Evolutionary conservation across 352 stramenopile species (phyloP).

Genomic region (Sclerospora graminicola): DNA sequence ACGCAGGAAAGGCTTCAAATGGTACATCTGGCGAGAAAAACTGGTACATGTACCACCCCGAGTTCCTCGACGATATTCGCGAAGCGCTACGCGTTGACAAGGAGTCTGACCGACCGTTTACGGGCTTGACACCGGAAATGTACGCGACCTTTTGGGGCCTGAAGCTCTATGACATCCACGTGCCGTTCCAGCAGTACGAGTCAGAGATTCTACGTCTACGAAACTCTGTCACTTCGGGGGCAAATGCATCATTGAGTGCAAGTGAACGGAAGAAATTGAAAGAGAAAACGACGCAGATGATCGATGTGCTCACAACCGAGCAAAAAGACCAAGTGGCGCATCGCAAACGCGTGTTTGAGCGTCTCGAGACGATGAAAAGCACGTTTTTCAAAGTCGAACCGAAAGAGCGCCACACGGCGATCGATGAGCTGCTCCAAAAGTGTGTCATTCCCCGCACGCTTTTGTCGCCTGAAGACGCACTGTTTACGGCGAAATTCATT

Average conservation of each 20-base stretch:
- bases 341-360: slow-evolving; percentile 75
- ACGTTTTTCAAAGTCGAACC: slow-evolving; percentile 44
- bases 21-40: slow-evolving; percentile 14
- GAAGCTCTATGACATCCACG: slow-evolving; percentile 81
- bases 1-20: slow-evolving; percentile 5
- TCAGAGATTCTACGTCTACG: slow-evolving; percentile 66
- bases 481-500: slow-evolving; percentile 83
- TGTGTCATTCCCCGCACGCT: slow-evolving; percentile 71
- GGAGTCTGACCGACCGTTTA: slow-evolving; percentile 35
- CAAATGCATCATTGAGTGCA: slow-evolving; percentile 22
- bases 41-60: slow-evolving; percentile 61
- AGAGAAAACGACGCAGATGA: slow-evolving; percentile 65
- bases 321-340: slow-evolving; percentile 81
- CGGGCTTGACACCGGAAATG: slow-evolving; percentile 60
- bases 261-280: slow-evolving; percentile 78
- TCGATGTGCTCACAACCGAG: slow-evolving; percentile 76
- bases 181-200: slow-evolving; percentile 81
- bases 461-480: slow-evolving; percentile 72
- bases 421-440: slow-evolving; percentile 67
- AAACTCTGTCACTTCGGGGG: slow-evolving; percentile 36
- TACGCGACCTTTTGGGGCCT: slow-evolving; percentile 83
- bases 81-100: slow-evolving; percentile 22
- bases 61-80: slow-evolving; percentile 50
- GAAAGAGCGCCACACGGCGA: slow-evolving; percentile 32
- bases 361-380: slow-evolving; percentile 60